Base-by-base conservation (phyloP, 2,329 filamentous ascomycete genomes). In the Tolypocladium paradoxum region DNA sequence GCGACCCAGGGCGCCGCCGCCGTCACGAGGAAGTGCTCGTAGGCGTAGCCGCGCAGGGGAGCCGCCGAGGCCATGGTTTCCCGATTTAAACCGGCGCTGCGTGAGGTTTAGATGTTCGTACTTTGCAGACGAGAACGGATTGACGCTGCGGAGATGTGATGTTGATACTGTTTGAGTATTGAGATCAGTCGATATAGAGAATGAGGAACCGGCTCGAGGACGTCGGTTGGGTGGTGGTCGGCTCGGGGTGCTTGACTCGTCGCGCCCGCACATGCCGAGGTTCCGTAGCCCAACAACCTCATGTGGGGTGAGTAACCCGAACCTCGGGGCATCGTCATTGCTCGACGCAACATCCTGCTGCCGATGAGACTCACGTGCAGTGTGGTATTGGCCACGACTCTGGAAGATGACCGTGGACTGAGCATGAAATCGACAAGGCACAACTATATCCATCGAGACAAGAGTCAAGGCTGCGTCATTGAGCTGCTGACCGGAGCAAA, bases 11-110 rank as follows among this genome's bases (percentile, higher is more conserved):
- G 78, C 37, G 73, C 64, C 0, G 90, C 88, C 43, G 83, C 83
- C n/a, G 79, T 82, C 60, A 95, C 76, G 59, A 83, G 82, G 78
- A 90, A 90, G 75, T 87, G 76, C 60, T 84, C 73, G 71, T 81
- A 85, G 36, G 60, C 58, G 65, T 80, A 78, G 51, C 65, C 68
- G 22, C 62, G 55, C 18, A 69, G 58, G 14, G 64, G 59, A 9
- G 61, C 56, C 14, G 61, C 52, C 47, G 45, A 20, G 29, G 20
- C 48, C 47, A 43, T 53, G 37, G 20, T 36, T 24, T 11, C n/a
- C 2, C 11, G 11, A 11, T 11, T 4, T 12, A 7, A 24, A 16
- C 16, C 20, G 12, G 7, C 27, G 18, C 24, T 31, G 16, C 12
- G 7, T 20, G 7, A 5, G 43, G 12, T 4, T 2, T 3, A 8